These are phyloP conservation scores for Aspergillus sp. DNA, from an alignment of 2,329 filamentous ascomycete species.

Conservation along the genomic window DNA sequence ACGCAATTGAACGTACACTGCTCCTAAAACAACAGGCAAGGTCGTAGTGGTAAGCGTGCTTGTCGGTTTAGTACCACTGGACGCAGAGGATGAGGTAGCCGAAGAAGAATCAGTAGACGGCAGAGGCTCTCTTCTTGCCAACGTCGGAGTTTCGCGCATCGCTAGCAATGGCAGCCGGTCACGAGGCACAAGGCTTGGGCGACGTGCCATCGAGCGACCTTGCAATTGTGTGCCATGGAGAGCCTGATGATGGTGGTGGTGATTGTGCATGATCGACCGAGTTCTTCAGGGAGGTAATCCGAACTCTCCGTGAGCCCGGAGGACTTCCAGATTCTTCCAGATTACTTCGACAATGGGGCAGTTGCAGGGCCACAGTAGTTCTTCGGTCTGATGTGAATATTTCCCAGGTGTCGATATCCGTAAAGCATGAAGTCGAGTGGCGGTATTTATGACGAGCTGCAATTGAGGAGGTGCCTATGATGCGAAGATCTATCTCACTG, in stretches of 20 bases:
- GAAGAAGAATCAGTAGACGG: conserved; percentile 19
- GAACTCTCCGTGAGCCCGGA: background rate
- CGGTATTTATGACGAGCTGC: background rate
- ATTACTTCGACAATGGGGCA: background rate
- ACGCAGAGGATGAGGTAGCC: conserved; percentile 20
- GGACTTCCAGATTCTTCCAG: background rate
- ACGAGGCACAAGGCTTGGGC: conserved; percentile 31
- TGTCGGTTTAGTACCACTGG: conserved; percentile 53
- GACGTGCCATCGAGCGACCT: conserved; percentile 22
- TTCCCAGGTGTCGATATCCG: background rate
- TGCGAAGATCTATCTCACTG: background rate
- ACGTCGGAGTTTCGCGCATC: conserved; percentile 23
- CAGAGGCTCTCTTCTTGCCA: conserved; percentile 32
- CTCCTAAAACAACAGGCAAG: conserved; percentile 67
- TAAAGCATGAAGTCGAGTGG: conserved; percentile 5
- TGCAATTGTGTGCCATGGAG: conserved; percentile 31
- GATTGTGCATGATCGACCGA: conserved; percentile 25
- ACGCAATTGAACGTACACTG: conserved; percentile 59
- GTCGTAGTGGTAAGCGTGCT: conserved; percentile 57
- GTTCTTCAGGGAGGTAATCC: conserved; percentile 1
- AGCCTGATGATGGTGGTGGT: conserved; percentile 27
- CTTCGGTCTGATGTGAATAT: background rate
- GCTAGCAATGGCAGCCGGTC: conserved; percentile 28
- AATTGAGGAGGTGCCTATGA: background rate
- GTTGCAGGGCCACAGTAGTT: background rate